phyloP scores from a whole-genome alignment of 2,329 filamentous ascomycete species.

The Amylocarpus encephaloides region DNA sequence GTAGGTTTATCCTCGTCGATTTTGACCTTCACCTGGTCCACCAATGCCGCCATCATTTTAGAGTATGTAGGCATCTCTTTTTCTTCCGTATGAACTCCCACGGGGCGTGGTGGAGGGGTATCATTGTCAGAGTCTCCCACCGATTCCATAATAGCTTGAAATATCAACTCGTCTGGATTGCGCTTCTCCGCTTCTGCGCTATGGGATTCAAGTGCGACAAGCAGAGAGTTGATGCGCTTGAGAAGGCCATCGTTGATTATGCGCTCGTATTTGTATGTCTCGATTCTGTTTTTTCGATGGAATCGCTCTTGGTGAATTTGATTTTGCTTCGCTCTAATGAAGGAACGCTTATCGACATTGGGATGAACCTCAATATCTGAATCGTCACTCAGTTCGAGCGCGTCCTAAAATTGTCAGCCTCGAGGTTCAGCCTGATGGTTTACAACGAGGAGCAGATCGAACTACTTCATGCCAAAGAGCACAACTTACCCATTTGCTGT shows the following conservation, averaged over 20 bases:
- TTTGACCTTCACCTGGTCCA: conserved; percentile 80
- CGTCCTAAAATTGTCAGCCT: conserved; percentile 52
- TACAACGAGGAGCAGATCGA: background rate
- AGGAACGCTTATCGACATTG: conserved; percentile 96
- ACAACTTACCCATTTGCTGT: conserved; percentile 48
- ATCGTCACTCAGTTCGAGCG: conserved; percentile 94
- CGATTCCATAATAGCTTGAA: conserved; percentile 81
- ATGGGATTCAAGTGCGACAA: conserved; percentile 68
- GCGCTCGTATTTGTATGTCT: conserved; percentile 85
- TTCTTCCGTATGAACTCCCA: conserved; percentile 70
- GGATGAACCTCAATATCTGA: conserved; percentile 97
- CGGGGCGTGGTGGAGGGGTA: conserved; percentile 66
- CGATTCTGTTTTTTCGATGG: conserved; percentile 81
- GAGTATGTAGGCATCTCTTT: conserved; percentile 75
- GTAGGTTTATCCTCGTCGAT: conserved; percentile 66
- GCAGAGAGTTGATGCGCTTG: conserved; percentile 71
- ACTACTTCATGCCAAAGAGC: background rate
- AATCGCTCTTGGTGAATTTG: conserved; percentile 72
- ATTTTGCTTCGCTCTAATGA: conserved; percentile 95
- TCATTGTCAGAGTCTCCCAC: conserved; percentile 67
- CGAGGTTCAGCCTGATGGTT: conserved; percentile 26
- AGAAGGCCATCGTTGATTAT: conserved; percentile 89
- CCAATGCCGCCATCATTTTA: conserved; percentile 95
- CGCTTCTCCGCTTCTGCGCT: conserved; percentile 58
- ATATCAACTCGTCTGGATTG: conserved; percentile 75